Base-by-base conservation (phyloP, 352 stramenopile species). In the Phytophthora nicotianae region DNA sequence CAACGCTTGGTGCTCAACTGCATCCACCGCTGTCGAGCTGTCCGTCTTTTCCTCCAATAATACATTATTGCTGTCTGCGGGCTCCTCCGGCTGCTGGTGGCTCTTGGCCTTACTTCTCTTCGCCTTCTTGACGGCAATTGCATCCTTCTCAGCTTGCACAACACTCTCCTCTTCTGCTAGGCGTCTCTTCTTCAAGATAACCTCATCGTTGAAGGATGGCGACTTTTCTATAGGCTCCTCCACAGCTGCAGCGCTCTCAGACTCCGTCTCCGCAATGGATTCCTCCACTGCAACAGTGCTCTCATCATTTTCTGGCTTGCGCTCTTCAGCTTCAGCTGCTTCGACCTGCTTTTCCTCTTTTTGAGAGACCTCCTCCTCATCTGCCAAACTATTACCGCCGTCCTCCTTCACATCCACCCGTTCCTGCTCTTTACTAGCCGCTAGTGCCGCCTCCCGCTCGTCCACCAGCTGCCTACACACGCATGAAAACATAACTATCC, bases 401-500 rank as follows among this genome's bases (percentile, higher is more conserved):
- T 57, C 29, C 29, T 65, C 41, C 24, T 52, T 46, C 21, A 14
- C 24, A 48, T 50, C 27, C 19, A 41, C n/a, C 11, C 16, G n/a
- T 10, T 55, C 42, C 14, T 65, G 46, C 23, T 68, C 50, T 40
- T 74, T 52, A 19, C 19, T 61, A 33, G 29, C 51, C 20, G 70
- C 65, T 26, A 77, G 35, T 42, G 80, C 54, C 24, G 62, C 65
- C 21, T 86, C 65, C 6, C 70, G 79, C 63, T 90, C 77, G 43
- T 87, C 79, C 60, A 79, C 56, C 41, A 92, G 70, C 65, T 90
- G 83, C 35, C 83, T 92, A 61, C 37, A 67, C 11, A 60, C 16
- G 58, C 26, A 50, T 21, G 41, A 20, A 50, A 42, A 53, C 5
- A 43, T 6, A 16, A 23, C 14, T 29, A 26, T 17, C 9, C 1